Evolutionary conservation across 805 yeast species (phyloP), one percentile per base, ranked within the genome.

Genomic region (Blastobotrys peoriensis): DNA sequence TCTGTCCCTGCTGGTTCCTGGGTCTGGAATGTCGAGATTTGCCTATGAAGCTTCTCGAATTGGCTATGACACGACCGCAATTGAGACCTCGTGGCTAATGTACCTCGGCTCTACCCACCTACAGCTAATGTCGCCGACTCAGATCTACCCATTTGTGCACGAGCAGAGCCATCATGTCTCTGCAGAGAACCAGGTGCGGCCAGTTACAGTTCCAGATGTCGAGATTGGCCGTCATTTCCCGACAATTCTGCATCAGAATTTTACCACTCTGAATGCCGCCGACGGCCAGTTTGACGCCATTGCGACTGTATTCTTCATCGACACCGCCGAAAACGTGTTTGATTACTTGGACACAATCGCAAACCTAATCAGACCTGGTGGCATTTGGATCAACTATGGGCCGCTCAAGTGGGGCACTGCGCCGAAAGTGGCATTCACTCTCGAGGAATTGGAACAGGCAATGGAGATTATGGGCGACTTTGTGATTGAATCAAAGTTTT

Each of bases 361-460:
- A 43, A 52, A 60, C 4, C 55, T 81, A 30, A 62, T 69, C 5
- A 67, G 66, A 13, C 73, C 73, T 3, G 64, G 63, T 18, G 81
- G 85, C 0, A 70, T 74, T 36, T 91, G 97, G 97, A 78, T 89
- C 49, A 91, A 91, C 59, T 70, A 79, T 9, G 98, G 98, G 0
- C 98, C 98, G 0, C 68, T 91, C 48, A 86, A 89, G 62, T 91
- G 91, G 68, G 98, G 97, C 0, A 78, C 87, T 2, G 88, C 43
- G 80, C 96, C 39, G 70, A 75, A 59, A 78, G 81, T 23, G 3
- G 96, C 89, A 60, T 66, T 87, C 23, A 80, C 79, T 33, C 67
- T 75, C 10, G 81, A 82, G n/a, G 97, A 89, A 58, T 59, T 89
- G 40, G 61, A 64, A 10, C 52, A 58, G n/a, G 56, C 85, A 13